These are phyloP conservation scores for Penicillium flavigenum DNA, from an alignment of 495 filamentous ascomycete genomes.

Conservation along the genomic window DNA sequence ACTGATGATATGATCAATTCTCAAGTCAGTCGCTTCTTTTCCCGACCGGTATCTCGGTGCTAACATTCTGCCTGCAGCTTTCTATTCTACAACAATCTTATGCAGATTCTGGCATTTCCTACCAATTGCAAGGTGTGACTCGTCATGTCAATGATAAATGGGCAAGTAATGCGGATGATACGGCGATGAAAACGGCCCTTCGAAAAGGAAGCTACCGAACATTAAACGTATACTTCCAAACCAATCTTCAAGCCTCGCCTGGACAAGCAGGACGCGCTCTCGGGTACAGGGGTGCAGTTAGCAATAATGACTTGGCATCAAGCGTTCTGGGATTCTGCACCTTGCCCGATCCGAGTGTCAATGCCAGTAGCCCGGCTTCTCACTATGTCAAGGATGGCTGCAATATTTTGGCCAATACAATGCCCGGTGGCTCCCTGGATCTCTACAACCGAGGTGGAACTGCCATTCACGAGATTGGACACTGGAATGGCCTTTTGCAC, in stretches of 20 bases:
- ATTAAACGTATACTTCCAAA: constrained; percentile 55
- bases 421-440: constrained; percentile 46
- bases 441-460: constrained; percentile 52
- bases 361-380: constrained; percentile 32
- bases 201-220: constrained; percentile 51
- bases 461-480: constrained; percentile 57
- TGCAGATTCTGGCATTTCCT: constrained; percentile 44
- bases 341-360: constrained; percentile 42
- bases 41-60: neutral
- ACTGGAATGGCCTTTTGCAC: constrained; percentile 60
- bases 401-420: constrained; percentile 50
- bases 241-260: constrained; percentile 39
- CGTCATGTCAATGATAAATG: constrained; percentile 72
- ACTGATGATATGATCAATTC: constrained; percentile 42
- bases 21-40: constrained; percentile 37
- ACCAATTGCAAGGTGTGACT: constrained; percentile 64
- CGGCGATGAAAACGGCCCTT: constrained; percentile 62
- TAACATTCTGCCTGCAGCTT: constrained; percentile 27
- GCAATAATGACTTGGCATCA: constrained; percentile 24
- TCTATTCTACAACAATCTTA: constrained; percentile 47
- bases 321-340: constrained; percentile 52
- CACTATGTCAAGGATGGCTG: constrained; percentile 53
- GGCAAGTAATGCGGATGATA: constrained; percentile 60
- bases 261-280: constrained; percentile 20
- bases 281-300: constrained; percentile 10